Evolutionary conservation across 495 filamentous ascomycete genomes (phyloP).

Genomic region (Schizothecium vesticola): DNA sequence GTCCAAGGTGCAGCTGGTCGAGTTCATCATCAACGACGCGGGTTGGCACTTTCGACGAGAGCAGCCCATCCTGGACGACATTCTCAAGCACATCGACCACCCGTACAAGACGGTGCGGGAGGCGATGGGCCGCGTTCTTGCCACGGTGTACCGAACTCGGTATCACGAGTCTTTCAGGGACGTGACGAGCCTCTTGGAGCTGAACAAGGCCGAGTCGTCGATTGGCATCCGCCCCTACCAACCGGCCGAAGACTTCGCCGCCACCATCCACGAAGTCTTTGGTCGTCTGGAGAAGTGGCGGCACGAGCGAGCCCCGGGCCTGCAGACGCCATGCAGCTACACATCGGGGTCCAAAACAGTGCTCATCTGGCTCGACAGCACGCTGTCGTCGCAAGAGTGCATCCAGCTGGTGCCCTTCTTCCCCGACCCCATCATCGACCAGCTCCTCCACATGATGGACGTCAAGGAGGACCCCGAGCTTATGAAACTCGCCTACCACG

Average conservation of each 20-base stretch:
- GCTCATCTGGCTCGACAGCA: conserved; percentile 88
- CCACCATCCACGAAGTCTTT: conserved; percentile 72
- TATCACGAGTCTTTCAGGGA: conserved; percentile 90
- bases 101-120: conserved; percentile 96
- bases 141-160: conserved; percentile 77
- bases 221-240: conserved; percentile 81
- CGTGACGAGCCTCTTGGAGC: conserved; percentile 65
- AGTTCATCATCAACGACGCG: conserved; percentile 77
- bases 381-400: conserved; percentile 86
- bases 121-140: conserved; percentile 85
- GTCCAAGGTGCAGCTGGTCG: conserved; percentile 86
- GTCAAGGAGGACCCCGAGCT: conserved; percentile 97
- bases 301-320: conserved; percentile 73
- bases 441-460: conserved; percentile 99
- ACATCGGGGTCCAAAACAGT: conserved; percentile 96
- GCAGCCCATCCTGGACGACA: conserved; percentile 82
- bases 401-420: conserved; percentile 89
- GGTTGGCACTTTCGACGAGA: conserved; percentile 97
- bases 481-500: conserved; percentile 90
- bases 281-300: conserved; percentile 81
- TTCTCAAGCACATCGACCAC: conserved; percentile 87
- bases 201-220: conserved; percentile 71
- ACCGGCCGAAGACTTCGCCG: conserved; percentile 66
- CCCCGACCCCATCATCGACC: conserved; percentile 78
- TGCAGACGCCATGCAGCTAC: conserved; percentile 90